These are phyloP conservation scores for Venturia carpophila DNA, from an alignment of 2,329 filamentous ascomycete species.

Conservation along the genomic window DNA sequence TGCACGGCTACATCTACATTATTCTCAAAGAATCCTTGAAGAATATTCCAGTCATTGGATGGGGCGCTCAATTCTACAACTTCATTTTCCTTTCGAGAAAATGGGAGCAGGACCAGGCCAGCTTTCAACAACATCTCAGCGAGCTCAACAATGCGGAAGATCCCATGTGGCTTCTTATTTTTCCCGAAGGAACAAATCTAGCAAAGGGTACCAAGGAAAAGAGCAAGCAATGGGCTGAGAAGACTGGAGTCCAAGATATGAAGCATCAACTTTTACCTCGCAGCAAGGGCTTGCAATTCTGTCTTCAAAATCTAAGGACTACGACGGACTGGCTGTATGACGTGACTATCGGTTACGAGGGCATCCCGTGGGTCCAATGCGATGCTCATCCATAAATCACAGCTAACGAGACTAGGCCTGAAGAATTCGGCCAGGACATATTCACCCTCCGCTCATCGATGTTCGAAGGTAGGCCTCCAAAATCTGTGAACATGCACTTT, in stretches of 20 bases:
- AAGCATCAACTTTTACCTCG: constrained; percentile 69
- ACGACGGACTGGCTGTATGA: constrained; percentile 81
- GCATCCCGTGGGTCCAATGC: constrained; percentile 63
- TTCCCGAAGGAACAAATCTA: constrained; percentile 80
- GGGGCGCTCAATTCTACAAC: constrained; percentile 76
- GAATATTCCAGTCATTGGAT: constrained; percentile 69
- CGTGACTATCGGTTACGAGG: constrained; percentile 93
- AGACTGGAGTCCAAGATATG: constrained; percentile 63
- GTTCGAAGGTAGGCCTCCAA: constrained; percentile 79
- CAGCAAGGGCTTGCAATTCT: constrained; percentile 74
- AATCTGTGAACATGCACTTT: constrained; percentile 96
- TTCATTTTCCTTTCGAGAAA: constrained; percentile 92
- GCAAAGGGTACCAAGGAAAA: constrained; percentile 61
- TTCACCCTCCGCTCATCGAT: constrained; percentile 84
- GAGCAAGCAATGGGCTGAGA: constrained; percentile 68
- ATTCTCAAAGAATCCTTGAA: constrained; percentile 84
- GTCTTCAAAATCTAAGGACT: constrained; percentile 63
- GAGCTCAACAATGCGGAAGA: constrained; percentile 61
- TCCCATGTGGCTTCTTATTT: constrained; percentile 86
- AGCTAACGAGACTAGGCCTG: constrained; percentile 21
- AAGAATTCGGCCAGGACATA: constrained; percentile 77
- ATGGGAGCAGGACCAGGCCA: constrained; percentile 69
- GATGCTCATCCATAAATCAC: no score
- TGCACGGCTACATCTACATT: constrained; percentile 83
- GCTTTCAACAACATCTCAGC: constrained; percentile 64